Conservation (phyloP, 441 rosid species). For the Populus hybrid region DNA sequence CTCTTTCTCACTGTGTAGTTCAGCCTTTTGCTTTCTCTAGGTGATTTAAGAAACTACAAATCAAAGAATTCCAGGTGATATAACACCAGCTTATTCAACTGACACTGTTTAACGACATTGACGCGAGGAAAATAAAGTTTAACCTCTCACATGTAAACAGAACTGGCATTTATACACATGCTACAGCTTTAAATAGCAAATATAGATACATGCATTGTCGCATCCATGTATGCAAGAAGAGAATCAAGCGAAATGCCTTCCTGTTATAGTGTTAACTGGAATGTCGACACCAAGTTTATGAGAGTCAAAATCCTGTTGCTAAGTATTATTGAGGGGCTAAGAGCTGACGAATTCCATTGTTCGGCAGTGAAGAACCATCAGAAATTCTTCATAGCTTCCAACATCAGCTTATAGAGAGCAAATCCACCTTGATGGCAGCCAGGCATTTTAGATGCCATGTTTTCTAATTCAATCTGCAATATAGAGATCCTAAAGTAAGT, state of each 20-base stretch:
- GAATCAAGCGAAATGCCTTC: background rate
- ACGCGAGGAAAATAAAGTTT: too few species aligned
- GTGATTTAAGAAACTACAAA: too few species aligned
- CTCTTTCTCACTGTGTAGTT: too few species aligned
- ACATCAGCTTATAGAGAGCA: constrained; percentile 73
- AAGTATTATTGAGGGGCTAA: background rate
- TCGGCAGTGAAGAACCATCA: constrained; percentile 24
- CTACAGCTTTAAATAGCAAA: too few species aligned
- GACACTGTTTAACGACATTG: too few species aligned
- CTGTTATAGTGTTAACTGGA: background rate
- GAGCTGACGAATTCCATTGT: constrained; percentile 2
- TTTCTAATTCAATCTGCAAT: constrained; percentile 60
- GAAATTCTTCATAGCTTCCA: constrained; percentile 39
- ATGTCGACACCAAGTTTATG: background rate
- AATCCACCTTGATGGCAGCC: constrained; percentile 94
- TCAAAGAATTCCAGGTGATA: too few species aligned
- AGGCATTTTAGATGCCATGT: constrained; percentile 74
- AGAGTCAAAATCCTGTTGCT: background rate
- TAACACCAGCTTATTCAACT: too few species aligned
- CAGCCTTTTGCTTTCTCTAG: too few species aligned
- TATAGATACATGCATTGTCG: too few species aligned
- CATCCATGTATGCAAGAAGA: background rate
- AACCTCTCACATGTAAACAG: too few species aligned
- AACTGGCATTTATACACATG: too few species aligned
- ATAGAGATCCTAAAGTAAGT: constrained; percentile 9